Evolutionary conservation across 2,329 filamentous ascomycete species (phyloP), one percentile per base, ranked within the genome.

Genomic region (Fusarium sp.): DNA sequence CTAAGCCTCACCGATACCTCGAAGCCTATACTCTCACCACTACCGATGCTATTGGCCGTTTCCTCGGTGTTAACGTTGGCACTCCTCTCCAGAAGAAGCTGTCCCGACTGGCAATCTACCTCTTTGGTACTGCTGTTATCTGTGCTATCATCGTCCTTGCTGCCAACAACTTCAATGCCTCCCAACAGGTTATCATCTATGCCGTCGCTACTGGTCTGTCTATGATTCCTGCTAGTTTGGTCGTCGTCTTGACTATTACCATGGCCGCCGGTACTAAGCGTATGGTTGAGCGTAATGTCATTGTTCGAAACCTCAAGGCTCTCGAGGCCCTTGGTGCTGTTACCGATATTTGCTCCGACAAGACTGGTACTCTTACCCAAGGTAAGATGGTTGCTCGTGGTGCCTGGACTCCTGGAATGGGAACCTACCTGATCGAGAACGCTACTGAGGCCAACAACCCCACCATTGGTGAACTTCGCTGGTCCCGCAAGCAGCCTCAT

Each of bases 31-130:
- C 79, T 11, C 70, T 84, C 79, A 90, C 88, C 6, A 77, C 84
- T 44, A 84, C 82, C 15, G 88, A 91, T 76, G 86, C 85, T 8
- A 78, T 90, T 62, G 88, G 88, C 7, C 83, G 85, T 40, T 91
- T 93, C 75, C 82, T 92, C 11, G 90, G 91, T 54, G 85, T 92
- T 63, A 90, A 87, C 58, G 86, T 91, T 15, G 91, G 91, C 48
- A 92, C 91, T 13, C 91, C 91, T 5, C 83, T 93, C 20, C 90
- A 92, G 77, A 85, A 86, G 71, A 92, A 91, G 74, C 82, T 93
- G 18, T 91, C 90, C 49, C 87, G 88, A 76, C 84, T 93, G 52
- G 91, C 91, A 24, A 83, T 92, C 20, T 77, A 91, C 4, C 84
- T 92, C 3, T 92, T 93, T 74, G 84, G 83, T 30, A 86, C 91